These are phyloP conservation scores for Rhinocladiella mackenziei DNA, from an alignment of 2,329 filamentous ascomycete species.

Conservation along the genomic window DNA sequence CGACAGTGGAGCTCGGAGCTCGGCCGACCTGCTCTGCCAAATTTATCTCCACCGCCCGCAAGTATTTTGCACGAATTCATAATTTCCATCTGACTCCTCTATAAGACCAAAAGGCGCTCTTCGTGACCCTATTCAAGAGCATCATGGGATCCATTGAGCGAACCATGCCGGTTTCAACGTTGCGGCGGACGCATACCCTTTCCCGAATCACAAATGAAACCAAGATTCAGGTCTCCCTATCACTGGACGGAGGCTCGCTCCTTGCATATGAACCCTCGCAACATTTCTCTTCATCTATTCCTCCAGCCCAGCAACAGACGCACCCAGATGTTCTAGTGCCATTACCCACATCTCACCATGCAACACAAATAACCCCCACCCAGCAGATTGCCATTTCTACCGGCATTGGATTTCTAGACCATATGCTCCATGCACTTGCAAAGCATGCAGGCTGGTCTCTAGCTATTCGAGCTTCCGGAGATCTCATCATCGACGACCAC, in stretches of 20 bases:
- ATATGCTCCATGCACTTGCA: conserved; percentile 95
- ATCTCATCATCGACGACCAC: conserved; percentile 97
- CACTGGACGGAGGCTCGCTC: conserved; percentile 74
- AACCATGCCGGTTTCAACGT: conserved; percentile 4
- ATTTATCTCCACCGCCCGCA: not conserved
- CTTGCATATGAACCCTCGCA: conserved; percentile 24
- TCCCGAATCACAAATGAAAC: conserved; percentile 96
- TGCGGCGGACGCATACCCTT: conserved; percentile 71
- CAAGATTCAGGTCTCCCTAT: conserved; percentile 88
- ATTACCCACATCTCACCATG: conserved; percentile 59
- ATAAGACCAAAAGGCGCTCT: too few relatives aligned
- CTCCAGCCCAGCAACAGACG: conserved; percentile 35
- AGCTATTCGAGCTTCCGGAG: conserved; percentile 74
- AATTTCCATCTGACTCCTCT: not conserved
- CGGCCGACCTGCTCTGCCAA: conserved; percentile 5
- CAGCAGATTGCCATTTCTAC: conserved; percentile 87
- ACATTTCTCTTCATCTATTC: conserved; percentile 23
- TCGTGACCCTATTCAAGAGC: not conserved
- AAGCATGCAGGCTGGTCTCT: conserved; percentile 96
- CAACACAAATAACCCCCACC: conserved; percentile 75
- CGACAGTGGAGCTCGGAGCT: conserved; percentile 15
- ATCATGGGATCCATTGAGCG: conserved; percentile 27
- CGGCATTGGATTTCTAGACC: conserved; percentile 95
- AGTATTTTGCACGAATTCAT: not conserved
- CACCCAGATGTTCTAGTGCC: conserved; percentile 44